These are phyloP conservation scores for Rhinocladiella similis DNA, from an alignment of 2,329 filamentous ascomycete genomes.

Conservation along the genomic window DNA sequence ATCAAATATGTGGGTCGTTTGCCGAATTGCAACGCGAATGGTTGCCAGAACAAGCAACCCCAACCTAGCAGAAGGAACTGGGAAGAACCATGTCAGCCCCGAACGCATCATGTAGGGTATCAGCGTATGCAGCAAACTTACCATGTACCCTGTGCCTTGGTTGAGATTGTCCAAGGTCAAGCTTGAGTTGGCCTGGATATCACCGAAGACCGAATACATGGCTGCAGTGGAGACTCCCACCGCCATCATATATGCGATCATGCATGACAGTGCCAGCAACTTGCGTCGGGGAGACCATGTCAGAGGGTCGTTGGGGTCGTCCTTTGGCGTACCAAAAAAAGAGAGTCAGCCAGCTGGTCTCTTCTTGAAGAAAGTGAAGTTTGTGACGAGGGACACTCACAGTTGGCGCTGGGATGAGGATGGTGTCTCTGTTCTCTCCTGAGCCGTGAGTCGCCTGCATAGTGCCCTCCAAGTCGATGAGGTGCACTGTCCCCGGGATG, in stretches of 20 bases:
- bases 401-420: neutral
- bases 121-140: too few species aligned
- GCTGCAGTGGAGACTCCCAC: too few species aligned
- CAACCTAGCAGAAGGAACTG: conserved; percentile 39
- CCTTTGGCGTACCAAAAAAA: neutral
- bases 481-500: neutral
- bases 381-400: too few species aligned
- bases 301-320: neutral
- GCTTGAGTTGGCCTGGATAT: too few species aligned
- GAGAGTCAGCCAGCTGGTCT: too few species aligned
- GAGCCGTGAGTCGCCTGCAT: neutral
- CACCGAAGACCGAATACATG: too few species aligned
- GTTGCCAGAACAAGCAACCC: conserved; percentile 48
- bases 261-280: neutral
- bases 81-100: neutral
- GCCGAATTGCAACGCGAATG: conserved; percentile 46
- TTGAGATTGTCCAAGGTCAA: too few species aligned
- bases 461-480: neutral
- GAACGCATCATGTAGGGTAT: neutral
- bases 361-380: too few species aligned
- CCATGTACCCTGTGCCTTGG: too few species aligned
- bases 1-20: conserved; percentile 24
- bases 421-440: neutral
- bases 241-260: neutral
- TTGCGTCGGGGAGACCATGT: neutral